Conservation (phyloP, 2,329 filamentous ascomycete genomes). For the Daldinia eschscholtzii region DNA sequence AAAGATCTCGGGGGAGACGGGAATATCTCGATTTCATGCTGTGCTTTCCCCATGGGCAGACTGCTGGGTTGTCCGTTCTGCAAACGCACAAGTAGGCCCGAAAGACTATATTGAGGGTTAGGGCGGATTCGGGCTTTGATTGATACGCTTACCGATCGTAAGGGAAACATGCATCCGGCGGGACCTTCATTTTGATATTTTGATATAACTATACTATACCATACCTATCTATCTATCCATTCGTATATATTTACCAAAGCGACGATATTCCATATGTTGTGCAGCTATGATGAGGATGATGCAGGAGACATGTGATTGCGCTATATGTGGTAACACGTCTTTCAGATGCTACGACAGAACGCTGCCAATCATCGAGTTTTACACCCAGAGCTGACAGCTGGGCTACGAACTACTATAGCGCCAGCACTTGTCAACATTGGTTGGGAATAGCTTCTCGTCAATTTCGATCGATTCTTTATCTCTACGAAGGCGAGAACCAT, state of each 20-base stretch:
- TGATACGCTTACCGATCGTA: slow-evolving; percentile 26
- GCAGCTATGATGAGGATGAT: slow-evolving; percentile 20
- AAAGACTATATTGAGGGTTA: slow-evolving; percentile 32
- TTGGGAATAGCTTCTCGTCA: slow-evolving; percentile 25
- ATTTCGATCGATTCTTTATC: not conserved
- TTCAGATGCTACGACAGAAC: slow-evolving; percentile 27
- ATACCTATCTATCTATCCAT: slow-evolving; percentile 1
- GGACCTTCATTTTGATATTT: slow-evolving; percentile 1
- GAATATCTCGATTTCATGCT: slow-evolving; percentile 15
- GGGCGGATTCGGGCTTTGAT: slow-evolving; percentile 25
- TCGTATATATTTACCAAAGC: slow-evolving; percentile 13
- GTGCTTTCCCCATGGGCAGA: slow-evolving; percentile 34
- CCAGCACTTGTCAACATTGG: slow-evolving; percentile 23
- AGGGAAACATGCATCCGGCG: slow-evolving; percentile 19
- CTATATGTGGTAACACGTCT: slow-evolving; percentile 26
- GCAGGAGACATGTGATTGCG: slow-evolving; percentile 34
- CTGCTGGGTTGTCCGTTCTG: slow-evolving; percentile 4
- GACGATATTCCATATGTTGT: slow-evolving; percentile 24
- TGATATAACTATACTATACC: slow-evolving; percentile 10
- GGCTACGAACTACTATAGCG: slow-evolving; percentile 20
- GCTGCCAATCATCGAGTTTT: slow-evolving; percentile 10
- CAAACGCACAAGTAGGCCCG: slow-evolving; percentile 34
- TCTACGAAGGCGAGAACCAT: slow-evolving; percentile 25
- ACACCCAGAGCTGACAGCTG: not conserved
- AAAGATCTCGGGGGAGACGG: slow-evolving; percentile 22